Evolutionary conservation across 129 eudicot species (phyloP).

Genomic region (Flaveria trinervia): DNA sequence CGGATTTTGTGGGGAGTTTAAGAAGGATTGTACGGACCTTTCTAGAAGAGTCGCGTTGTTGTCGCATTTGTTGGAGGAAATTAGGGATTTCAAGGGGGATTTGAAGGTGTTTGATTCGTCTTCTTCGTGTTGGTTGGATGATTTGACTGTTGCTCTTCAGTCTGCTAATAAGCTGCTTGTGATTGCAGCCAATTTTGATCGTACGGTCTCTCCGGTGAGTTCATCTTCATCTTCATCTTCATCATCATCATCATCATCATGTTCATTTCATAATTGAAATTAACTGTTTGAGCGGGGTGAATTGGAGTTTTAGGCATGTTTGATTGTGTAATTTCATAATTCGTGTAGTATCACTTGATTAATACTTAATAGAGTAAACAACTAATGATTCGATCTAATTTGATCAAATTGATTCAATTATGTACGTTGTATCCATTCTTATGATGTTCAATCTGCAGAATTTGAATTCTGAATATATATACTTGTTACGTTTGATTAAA

Average conservation of each 20-base stretch:
- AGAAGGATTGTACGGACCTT: conserved; percentile 75
- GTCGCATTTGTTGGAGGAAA: conserved; percentile 80
- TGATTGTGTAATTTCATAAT: too few species aligned
- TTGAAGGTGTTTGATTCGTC: conserved; percentile 35
- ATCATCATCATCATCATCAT: not conserved
- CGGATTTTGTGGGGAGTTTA: conserved; percentile 68
- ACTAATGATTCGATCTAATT: too few species aligned
- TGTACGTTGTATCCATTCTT: not conserved
- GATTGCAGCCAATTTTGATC: conserved; percentile 59
- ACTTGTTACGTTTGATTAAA: conserved; percentile 36
- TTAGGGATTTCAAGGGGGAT: conserved; percentile 53
- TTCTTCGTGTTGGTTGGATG: conserved; percentile 48
- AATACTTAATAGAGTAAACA: too few species aligned
- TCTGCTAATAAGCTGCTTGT: conserved; percentile 60
- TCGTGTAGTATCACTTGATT: too few species aligned
- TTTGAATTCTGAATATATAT: not conserved
- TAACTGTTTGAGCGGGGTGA: not conserved
- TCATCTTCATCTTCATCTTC: too few species aligned
- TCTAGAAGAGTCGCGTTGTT: conserved; percentile 68
- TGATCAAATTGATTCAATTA: too few species aligned
- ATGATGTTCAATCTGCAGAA: not conserved
- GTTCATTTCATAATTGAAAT: not conserved
- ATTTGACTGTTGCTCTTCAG: conserved; percentile 53
- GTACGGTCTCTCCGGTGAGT: conserved; percentile 63
- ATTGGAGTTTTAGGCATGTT: too few species aligned